Evolutionary conservation across 495 filamentous ascomycete species (phyloP).

Genomic region (Paragyromitra xinjiangensis): DNA sequence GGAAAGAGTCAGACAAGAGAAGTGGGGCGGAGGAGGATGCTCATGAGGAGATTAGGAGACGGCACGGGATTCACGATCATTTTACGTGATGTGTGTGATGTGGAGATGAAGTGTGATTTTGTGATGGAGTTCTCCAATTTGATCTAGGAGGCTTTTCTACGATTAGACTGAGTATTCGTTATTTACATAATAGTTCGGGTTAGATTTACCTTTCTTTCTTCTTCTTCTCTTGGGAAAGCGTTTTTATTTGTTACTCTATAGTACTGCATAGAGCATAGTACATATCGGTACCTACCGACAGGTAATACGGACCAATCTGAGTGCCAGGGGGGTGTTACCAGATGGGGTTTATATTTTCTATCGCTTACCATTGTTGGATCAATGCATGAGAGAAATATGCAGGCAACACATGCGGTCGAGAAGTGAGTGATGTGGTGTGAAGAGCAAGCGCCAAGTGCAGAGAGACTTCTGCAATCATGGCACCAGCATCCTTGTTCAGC

Average conservation of each 20-base stretch:
- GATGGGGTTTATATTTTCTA: background rate
- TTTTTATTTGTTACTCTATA: conserved; percentile 4
- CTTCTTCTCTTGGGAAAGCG: background rate
- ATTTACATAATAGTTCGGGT: conserved; percentile 11
- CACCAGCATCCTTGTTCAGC: conserved; percentile 36
- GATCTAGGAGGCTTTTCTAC: conserved; percentile 17
- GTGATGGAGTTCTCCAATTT: conserved; percentile 14
- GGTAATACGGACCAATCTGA: background rate
- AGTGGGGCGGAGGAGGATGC: conserved; percentile 60
- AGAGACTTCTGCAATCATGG: conserved; percentile 26
- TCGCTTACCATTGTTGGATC: conserved; percentile 26
- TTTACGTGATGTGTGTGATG: conserved; percentile 46
- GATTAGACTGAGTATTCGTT: background rate
- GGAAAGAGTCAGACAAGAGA: conserved; percentile 61
- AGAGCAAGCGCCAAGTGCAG: conserved; percentile 28
- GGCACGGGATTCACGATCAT: conserved; percentile 44
- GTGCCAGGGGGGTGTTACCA: background rate
- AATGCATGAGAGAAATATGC: conserved; percentile 16
- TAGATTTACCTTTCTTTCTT: conserved; percentile 3
- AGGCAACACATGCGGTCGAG: conserved; percentile 4
- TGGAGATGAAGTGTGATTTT: conserved; percentile 29
- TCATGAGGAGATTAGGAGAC: conserved; percentile 46
- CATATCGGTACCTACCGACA: background rate
- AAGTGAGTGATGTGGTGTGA: conserved; percentile 46
- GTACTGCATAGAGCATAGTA: background rate